A percentile compares a stretch with the other conserved stretches of the same genome.
Conservation (phyloP, 2,329 filamentous ascomycete species). For the Apiospora sp. region DNA sequence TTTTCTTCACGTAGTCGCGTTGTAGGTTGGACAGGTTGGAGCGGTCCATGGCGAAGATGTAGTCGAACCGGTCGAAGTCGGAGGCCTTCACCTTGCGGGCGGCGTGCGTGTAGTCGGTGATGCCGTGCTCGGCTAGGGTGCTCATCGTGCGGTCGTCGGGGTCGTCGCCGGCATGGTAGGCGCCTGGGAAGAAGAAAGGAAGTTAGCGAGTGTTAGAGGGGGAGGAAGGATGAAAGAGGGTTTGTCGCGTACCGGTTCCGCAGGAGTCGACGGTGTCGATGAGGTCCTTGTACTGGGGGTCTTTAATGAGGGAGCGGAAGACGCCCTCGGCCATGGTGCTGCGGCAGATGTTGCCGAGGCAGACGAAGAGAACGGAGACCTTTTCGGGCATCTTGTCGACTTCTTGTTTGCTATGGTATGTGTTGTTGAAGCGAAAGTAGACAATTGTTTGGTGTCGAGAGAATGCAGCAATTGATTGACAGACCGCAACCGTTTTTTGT, state of each 20-base stretch:
- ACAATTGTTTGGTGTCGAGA: background rate
- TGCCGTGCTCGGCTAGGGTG: conserved; percentile 77
- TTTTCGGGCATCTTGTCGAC: conserved; percentile 33
- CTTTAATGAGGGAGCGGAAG: conserved; percentile 75
- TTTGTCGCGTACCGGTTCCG: conserved; percentile 69
- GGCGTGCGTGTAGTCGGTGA: conserved; percentile 77
- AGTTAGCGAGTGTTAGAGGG: background rate
- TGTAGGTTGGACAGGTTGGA: conserved; percentile 78
- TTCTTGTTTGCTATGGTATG: background rate
- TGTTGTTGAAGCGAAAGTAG: background rate
- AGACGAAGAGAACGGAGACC: conserved; percentile 89
- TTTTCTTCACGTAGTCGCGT: conserved; percentile 60
- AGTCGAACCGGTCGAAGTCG: conserved; percentile 89
- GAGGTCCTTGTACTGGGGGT: conserved; percentile 63
- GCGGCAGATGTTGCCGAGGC: conserved; percentile 93
- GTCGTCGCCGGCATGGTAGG: conserved; percentile 79
- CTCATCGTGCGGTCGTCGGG: conserved; percentile 87
- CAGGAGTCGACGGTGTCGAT: conserved; percentile 83
- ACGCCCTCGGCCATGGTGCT: conserved; percentile 97
- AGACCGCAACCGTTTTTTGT: background rate
- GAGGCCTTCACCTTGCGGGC: conserved; percentile 76
- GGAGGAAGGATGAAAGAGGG: background rate
- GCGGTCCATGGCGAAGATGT: conserved; percentile 93
- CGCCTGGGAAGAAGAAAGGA: conserved; percentile 54
- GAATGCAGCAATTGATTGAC: background rate